Conservation (phyloP, 495 filamentous ascomycete genomes). For the Aspergillus nanangensis region DNA sequence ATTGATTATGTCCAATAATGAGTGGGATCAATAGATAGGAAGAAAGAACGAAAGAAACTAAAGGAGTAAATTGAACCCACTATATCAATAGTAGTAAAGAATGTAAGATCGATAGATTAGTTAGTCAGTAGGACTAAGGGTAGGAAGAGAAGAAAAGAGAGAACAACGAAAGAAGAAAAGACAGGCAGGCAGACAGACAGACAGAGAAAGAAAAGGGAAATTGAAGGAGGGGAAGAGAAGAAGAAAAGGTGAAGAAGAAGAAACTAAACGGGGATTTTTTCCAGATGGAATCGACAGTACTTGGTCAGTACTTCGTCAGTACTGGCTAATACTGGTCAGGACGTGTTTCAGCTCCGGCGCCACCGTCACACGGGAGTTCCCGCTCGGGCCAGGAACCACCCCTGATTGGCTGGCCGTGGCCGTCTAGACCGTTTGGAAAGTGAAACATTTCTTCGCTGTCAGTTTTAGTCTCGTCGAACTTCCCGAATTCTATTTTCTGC, state of each 20-base stretch:
- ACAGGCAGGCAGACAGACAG: neutral
- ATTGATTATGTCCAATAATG: no score
- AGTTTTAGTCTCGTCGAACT: no score
- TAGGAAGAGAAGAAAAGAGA: no score
- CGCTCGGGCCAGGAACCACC: neutral
- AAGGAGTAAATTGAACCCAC: no score
- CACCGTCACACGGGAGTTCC: conserved; percentile 11
- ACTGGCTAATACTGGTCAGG: neutral
- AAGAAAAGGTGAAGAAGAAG: no score
- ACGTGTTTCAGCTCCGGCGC: conserved; percentile 10
- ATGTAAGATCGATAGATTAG: neutral
- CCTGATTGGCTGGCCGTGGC: conserved; percentile 1
- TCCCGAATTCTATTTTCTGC: no score
- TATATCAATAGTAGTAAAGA: no score
- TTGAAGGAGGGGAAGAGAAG: no score
- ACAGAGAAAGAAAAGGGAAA: neutral
- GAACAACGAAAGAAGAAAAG: neutral
- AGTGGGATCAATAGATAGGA: neutral
- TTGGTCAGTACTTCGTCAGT: conserved; percentile 1
- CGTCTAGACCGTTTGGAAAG: no score
- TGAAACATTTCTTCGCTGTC: no score
- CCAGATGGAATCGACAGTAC: conserved; percentile 1
- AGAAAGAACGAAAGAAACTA: neutral
- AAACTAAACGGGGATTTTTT: no score
- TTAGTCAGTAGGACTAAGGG: neutral